Evolutionary conservation across 495 filamentous ascomycete genomes (phyloP).

Genomic region (Annulohypoxylon stygium): DNA sequence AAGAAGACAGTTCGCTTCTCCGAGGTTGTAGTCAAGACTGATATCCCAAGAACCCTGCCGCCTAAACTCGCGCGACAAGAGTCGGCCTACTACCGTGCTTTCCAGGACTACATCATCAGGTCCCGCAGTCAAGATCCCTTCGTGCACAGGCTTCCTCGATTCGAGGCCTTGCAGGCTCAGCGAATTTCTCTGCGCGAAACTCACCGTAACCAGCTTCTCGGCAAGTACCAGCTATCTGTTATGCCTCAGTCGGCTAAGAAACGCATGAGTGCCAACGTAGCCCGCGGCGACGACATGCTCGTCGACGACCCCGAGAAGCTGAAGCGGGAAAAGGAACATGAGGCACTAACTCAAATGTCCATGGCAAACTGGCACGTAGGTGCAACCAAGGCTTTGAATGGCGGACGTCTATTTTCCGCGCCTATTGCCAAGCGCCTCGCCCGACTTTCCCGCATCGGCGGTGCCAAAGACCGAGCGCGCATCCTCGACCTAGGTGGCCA

Average conservation of each 20-base stretch:
- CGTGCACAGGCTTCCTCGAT: constrained; percentile 83
- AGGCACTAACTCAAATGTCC: constrained; percentile 80
- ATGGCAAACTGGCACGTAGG: constrained; percentile 84
- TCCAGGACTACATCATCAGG: constrained; percentile 74
- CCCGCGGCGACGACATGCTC: constrained; percentile 66
- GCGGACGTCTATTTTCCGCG: constrained; percentile 82
- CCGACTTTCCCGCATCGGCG: constrained; percentile 63
- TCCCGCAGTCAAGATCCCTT: constrained; percentile 78
- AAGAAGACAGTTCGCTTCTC: constrained; percentile 87
- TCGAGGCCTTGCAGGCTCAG: constrained; percentile 88
- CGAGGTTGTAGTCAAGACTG: constrained; percentile 65
- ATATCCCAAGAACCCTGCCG: constrained; percentile 58
- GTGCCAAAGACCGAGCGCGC: constrained; percentile 65
- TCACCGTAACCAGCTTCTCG: constrained; percentile 79
- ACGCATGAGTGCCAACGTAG: constrained; percentile 70
- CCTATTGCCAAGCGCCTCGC: constrained; percentile 75
- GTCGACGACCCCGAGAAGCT: constrained; percentile 70
- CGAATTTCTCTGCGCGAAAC: constrained; percentile 73
- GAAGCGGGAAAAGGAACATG: constrained; percentile 80
- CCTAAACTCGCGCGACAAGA: constrained; percentile 70
- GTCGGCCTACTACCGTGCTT: constrained; percentile 92
- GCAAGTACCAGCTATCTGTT: constrained; percentile 77
- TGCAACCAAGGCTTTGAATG: constrained; percentile 80
- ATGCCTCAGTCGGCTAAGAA: constrained; percentile 68
- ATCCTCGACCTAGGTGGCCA: constrained; percentile 93